Base-by-base conservation (phyloP, 768 basidiomycete species). In the Coprinopsis strossmayeri region DNA sequence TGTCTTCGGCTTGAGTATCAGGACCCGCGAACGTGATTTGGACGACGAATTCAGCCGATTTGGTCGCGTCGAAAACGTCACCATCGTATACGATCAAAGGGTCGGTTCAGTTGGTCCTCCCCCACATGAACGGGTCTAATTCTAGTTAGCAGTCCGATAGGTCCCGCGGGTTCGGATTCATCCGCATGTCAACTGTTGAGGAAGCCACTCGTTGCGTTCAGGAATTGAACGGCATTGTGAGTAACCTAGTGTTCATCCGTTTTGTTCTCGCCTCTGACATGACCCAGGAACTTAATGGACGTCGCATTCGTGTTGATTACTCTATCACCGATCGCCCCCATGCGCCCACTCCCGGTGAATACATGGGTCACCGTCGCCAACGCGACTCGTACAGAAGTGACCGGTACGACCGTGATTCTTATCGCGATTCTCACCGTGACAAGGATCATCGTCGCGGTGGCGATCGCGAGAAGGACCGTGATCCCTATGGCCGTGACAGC, bases 81-180 rank as follows among this genome's bases (percentile, higher is more conserved):
- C 87, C 46, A 93, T 98, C 56, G 94, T 98, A 11, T 96, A 96
- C 59, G 94, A 98, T 66, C 93, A 95, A 65, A 73, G 92, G 65
- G 94, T 96, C 61, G 63, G 92, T 78, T 27, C 50, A 50, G 40
- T 34, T 49, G 43, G n/a, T 38, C 45, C 48, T 40, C 13, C 45
- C 15, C 32, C 21, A 27, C 28, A 43, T 28, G 32, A 5, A 12
- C 20, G 32, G 45, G 20, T 45, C 39, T 49, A 50, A 50, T 40
- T 25, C 24, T 38, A 23, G 35, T 46, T 48, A 43, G 38, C 67
- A 87, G 92, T 90, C 91, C 46, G 93, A 94, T 63, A 85, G 95
- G 49, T 97, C 95, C 46, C 88, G 95, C 53, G 96, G 95, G 10
- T 99, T 99, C 56, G 95, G 95, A 35, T 99, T 99, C 64, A 94